phyloP scores from a whole-genome alignment of 2,329 filamentous ascomycete genomes.

The Penicillium capsulatum region DNA sequence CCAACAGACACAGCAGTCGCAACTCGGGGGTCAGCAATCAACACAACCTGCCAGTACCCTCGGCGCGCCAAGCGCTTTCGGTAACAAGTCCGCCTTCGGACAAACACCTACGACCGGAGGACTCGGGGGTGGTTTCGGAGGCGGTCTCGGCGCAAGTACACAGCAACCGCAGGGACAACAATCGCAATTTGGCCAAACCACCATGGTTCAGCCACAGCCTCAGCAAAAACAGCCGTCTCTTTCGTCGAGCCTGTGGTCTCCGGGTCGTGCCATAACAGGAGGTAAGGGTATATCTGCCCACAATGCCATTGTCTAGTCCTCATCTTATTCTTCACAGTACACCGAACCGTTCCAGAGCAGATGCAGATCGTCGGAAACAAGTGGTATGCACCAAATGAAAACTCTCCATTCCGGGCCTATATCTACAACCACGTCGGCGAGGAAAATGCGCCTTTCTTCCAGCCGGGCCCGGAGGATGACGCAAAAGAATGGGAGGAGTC shows the following conservation, averaged over 20 bases:
- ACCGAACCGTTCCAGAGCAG: slow-evolving; percentile 59
- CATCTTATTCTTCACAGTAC: slow-evolving; percentile 38
- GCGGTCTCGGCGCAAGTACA: slow-evolving; percentile 6
- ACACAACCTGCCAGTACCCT: no score
- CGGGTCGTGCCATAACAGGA: slow-evolving; percentile 42
- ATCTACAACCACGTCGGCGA: slow-evolving; percentile 61
- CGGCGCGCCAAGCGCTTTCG: not conserved
- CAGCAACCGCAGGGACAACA: slow-evolving; percentile 33
- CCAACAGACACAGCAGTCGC: no score
- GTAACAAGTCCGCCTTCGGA: not conserved
- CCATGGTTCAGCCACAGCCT: slow-evolving; percentile 30
- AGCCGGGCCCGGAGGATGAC: slow-evolving; percentile 55
- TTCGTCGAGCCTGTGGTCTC: slow-evolving; percentile 42
- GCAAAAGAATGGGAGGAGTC: slow-evolving; percentile 63
- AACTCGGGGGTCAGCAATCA: no score
- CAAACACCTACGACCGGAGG: not conserved
- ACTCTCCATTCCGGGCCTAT: slow-evolving; percentile 57
- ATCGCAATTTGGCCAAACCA: slow-evolving; percentile 42
- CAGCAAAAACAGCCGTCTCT: slow-evolving; percentile 23
- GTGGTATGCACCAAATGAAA: slow-evolving; percentile 53
- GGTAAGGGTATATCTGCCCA: slow-evolving; percentile 25
- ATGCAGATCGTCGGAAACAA: slow-evolving; percentile 58
- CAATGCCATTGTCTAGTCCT: slow-evolving; percentile 3
- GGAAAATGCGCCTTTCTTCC: slow-evolving; percentile 58
- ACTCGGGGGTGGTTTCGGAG: slow-evolving; percentile 21